Evolutionary conservation across 441 rosid genomes (phyloP).

Genomic region (Populus hybrid): DNA sequence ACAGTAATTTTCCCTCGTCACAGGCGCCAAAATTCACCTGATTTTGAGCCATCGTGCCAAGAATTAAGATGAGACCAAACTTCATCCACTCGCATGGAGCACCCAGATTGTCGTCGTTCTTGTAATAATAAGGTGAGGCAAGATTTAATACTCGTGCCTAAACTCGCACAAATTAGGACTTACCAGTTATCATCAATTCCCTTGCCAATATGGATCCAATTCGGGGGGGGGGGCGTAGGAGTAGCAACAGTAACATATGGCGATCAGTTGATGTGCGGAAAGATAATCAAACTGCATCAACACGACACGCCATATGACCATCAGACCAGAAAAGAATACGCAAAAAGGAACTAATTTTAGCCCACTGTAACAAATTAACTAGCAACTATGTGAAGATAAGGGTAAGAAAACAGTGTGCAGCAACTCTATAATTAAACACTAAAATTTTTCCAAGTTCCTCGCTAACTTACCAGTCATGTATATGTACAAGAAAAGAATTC

Average conservation of each 20-base stretch:
- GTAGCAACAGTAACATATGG: not conserved
- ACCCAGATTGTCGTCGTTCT: not conserved
- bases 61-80: not conserved
- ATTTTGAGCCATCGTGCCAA: not conserved
- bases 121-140: not conserved
- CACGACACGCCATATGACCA: not conserved
- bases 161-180: not conserved
- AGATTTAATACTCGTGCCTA: no score
- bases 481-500: not conserved
- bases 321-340: not conserved
- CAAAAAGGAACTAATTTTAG: not conserved
- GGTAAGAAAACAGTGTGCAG: not conserved
- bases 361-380: not conserved
- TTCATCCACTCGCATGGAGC: not conserved
- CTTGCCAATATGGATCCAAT: no score
- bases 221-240: no score
- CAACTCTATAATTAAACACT: not conserved
- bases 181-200: not conserved
- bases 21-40: not conserved
- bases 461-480: not conserved
- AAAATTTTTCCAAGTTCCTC: not conserved
- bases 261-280: not conserved
- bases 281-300: not conserved
- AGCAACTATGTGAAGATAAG: not conserved
- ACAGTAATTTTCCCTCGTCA: not conserved